A percentile compares a stretch with the other conserved stretches of the same genome.
These are phyloP conservation scores for Hymenoscyphus linearis DNA, from an alignment of 2,329 filamentous ascomycete genomes.

Conservation along the genomic window DNA sequence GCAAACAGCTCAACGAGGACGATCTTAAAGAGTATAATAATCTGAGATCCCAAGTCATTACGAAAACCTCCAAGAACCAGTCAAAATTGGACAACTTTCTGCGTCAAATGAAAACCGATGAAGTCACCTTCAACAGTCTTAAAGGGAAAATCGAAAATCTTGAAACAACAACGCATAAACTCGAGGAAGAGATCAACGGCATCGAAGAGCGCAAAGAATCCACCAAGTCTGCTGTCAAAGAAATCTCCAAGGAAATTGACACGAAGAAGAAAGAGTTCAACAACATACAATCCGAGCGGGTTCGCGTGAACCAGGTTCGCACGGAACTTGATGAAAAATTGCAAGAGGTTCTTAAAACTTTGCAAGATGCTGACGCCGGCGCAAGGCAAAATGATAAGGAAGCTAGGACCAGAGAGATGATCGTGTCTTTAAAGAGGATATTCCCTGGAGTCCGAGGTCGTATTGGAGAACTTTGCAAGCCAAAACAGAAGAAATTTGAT, in stretches of 20 bases:
- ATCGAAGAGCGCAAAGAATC: conserved; percentile 64
- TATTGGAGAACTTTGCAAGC: conserved; percentile 85
- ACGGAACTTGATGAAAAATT: conserved; percentile 92
- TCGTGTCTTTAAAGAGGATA: conserved; percentile 80
- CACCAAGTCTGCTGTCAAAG: conserved; percentile 57
- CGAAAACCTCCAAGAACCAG: conserved; percentile 74
- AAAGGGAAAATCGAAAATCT: conserved; percentile 81
- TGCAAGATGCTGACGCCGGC: conserved; percentile 81
- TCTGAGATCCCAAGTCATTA: conserved; percentile 78
- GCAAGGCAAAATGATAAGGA: conserved; percentile 83
- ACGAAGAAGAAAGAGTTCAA: conserved; percentile 89
- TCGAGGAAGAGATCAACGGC: conserved; percentile 64
- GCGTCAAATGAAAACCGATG: conserved; percentile 84
- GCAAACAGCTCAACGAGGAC: conserved; percentile 75
- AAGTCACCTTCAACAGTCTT: conserved; percentile 83
- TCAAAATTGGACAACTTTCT: conserved; percentile 79
- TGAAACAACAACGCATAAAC: conserved; percentile 66
- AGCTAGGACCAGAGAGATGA: conserved; percentile 70
- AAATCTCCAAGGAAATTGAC: conserved; percentile 72
- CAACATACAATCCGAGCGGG: conserved; percentile 74
- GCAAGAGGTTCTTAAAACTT: conserved; percentile 70
- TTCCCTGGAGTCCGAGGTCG: conserved; percentile 89
- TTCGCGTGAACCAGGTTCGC: conserved; percentile 72
- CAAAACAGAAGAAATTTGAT: conserved; percentile 95
- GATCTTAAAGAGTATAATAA: conserved; percentile 88